Evolutionary conservation across 2,329 filamentous ascomycete genomes (phyloP).

Genomic region (Laburnicola sp.): DNA sequence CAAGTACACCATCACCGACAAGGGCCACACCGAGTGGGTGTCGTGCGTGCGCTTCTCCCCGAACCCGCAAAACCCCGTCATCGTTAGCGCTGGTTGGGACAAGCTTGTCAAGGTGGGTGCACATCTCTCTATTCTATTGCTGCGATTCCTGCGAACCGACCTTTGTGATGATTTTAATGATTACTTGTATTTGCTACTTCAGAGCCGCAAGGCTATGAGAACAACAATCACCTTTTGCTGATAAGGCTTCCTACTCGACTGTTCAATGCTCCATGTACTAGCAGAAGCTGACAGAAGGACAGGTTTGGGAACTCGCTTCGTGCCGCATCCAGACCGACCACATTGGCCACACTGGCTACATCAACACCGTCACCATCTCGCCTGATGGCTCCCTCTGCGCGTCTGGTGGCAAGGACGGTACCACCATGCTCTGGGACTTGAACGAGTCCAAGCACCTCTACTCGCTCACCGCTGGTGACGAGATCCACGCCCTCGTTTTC

Average conservation of each 20-base stretch:
- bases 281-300: constrained; percentile 34
- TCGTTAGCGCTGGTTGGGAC: constrained; percentile 98
- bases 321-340: constrained; percentile 99
- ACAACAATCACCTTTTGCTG: constrained; percentile 88
- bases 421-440: constrained; percentile 99
- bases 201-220: constrained; percentile 98
- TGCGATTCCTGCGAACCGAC: background rate
- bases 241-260: constrained; percentile 49
- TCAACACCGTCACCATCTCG: constrained; percentile 99
- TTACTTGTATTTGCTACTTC: constrained; percentile 99
- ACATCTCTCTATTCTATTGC: constrained; percentile 1
- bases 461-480: constrained; percentile 98
- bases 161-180: constrained; percentile 86
- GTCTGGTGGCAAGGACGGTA: constrained; percentile 99
- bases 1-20: constrained; percentile 99
- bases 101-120: constrained; percentile 98
- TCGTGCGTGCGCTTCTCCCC: constrained; percentile 99
- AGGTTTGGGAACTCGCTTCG: constrained; percentile 99
- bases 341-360: constrained; percentile 99
- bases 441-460: constrained; percentile 99
- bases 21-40: constrained; percentile 99
- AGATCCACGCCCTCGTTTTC: constrained; percentile 99
- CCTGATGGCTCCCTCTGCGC: constrained; percentile 98
- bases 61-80: constrained; percentile 99
- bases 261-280: constrained; percentile 1